Conservation (phyloP, 306 rosid species). For the Gleditsia sinensis region DNA sequence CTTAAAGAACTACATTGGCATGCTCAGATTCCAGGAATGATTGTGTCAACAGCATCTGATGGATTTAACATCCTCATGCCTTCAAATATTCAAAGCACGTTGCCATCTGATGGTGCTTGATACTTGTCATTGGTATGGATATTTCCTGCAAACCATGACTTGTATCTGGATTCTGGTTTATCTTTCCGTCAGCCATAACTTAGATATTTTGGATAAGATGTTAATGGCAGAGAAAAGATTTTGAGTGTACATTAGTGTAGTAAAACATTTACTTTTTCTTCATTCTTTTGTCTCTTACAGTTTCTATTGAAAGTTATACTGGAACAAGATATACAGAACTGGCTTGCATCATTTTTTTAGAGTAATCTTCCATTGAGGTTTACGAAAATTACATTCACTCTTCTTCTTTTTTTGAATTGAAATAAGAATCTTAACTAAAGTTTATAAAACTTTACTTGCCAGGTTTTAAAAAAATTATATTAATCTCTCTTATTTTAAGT, state of each 20-base stretch:
- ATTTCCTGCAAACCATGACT: constrained; percentile 3
- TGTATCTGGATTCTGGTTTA: neutral
- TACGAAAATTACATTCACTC: no score
- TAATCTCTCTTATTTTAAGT: no score
- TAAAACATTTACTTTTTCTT: neutral
- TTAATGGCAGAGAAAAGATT: neutral
- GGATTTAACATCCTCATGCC: constrained; percentile 96
- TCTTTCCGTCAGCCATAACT: neutral
- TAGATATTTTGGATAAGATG: constrained; percentile 1
- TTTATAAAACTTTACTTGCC: no score
- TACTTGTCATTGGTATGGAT: neutral
- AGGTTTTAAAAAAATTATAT: no score
- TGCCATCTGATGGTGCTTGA: constrained; percentile 67
- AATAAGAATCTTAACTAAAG: no score
- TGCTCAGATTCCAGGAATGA: constrained; percentile 93
- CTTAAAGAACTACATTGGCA: constrained; percentile 97
- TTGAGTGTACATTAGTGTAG: constrained; percentile 5
- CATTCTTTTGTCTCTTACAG: no score
- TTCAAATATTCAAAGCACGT: constrained; percentile 79
- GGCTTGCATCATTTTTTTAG: no score
- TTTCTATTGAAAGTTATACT: neutral
- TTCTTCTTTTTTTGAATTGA: no score
- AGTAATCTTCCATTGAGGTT: no score
- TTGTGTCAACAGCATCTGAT: constrained; percentile 89
- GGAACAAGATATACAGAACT: neutral